Percentiles rank a stretch among this genome's conserved stretches.
phyloP scores from a whole-genome alignment of 2,329 filamentous ascomycete species.

The Phialophora macrospora region DNA sequence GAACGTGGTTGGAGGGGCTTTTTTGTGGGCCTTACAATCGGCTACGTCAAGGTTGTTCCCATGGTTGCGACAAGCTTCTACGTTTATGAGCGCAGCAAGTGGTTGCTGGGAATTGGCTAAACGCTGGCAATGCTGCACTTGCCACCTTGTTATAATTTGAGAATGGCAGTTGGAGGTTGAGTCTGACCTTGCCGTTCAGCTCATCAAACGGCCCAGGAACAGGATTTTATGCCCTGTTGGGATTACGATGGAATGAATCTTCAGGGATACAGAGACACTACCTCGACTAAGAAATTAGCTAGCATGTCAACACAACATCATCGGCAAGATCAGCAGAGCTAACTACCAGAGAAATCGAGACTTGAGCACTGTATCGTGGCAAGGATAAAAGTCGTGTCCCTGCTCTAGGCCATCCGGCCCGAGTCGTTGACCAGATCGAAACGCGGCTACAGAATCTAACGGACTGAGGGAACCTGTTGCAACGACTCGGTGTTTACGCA shows the following conservation, averaged over 20 bases:
- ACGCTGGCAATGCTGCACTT: too few species aligned
- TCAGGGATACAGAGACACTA: not conserved
- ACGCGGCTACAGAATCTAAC: too few species aligned
- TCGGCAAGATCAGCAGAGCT: not conserved
- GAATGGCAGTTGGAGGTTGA: not conserved
- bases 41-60: constrained; percentile 91
- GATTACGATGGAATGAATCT: not conserved
- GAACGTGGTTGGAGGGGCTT: constrained; percentile 82
- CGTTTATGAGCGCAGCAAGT: constrained; percentile 69
- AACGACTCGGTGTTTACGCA: not conserved
- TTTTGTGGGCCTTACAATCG: constrained; percentile 90
- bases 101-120: constrained; percentile 64
- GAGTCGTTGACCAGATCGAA: not conserved
- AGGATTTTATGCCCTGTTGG: not conserved
- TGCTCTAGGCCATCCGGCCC: not conserved
- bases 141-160: not conserved
- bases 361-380: not conserved
- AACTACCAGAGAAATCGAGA: not conserved
- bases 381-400: not conserved
- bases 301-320: not conserved
- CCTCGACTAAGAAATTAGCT: not conserved
- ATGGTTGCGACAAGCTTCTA: constrained; percentile 78
- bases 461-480: not conserved
- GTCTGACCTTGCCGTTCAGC: not conserved
- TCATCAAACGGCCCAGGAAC: not conserved